A percentile compares a stretch with the other conserved stretches of the same genome.
Conservation (phyloP, 164 flowering plant species). For the Hamamelis virginiana region DNA sequence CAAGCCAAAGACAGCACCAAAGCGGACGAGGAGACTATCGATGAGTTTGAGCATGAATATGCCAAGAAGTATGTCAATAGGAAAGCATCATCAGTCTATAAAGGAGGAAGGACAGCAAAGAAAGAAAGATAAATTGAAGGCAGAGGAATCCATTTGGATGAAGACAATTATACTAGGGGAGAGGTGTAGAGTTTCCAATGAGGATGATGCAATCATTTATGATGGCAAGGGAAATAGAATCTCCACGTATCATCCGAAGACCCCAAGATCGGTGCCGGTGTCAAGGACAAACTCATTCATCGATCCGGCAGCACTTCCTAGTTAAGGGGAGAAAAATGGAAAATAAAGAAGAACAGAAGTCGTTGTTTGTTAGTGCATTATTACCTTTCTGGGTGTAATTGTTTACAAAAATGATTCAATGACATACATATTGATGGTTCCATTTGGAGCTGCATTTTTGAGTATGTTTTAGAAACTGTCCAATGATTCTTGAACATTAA, state of each 20-base stretch:
- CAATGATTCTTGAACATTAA: no score
- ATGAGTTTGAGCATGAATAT: conserved; percentile 32
- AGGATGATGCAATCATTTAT: conserved; percentile 40
- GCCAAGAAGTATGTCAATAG: conserved; percentile 16
- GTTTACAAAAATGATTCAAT: no score
- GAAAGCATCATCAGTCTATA: not conserved
- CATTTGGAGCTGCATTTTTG: no score
- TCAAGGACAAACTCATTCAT: conserved; percentile 21
- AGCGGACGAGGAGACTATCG: conserved; percentile 2
- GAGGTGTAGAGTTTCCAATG: conserved; percentile 52
- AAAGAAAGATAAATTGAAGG: conserved; percentile 22
- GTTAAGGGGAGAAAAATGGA: not conserved
- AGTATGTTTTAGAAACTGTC: no score
- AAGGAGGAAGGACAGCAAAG: conserved; percentile 8
- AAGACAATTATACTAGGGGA: conserved; percentile 78
- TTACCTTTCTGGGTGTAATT: no score
- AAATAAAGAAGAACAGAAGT: not conserved
- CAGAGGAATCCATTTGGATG: conserved; percentile 60
- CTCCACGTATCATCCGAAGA: conserved; percentile 29
- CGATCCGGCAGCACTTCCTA: conserved; percentile 17
- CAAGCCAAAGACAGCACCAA: conserved; percentile 8
- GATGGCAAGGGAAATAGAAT: conserved; percentile 48
- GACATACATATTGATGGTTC: no score
- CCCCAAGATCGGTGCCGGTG: conserved; percentile 12
- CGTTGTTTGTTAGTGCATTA: no score